Percentiles rank a stretch among this genome's conserved stretches.
These are phyloP conservation scores for Rhododendron ovatum DNA, from an alignment of 148 eudicot genomes.

Conservation along the genomic window DNA sequence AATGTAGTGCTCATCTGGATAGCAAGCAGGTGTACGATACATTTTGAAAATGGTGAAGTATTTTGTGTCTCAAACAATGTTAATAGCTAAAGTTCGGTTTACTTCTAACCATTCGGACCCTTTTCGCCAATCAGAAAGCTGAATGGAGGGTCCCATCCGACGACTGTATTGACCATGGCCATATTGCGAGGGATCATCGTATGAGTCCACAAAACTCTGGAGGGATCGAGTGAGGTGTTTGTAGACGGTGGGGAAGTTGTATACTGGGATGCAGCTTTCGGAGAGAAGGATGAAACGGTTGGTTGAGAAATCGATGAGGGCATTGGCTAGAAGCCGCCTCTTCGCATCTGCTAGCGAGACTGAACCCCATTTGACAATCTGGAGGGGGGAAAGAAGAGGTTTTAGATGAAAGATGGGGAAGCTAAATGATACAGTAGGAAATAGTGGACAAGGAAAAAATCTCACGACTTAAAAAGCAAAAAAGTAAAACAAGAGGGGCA, in stretches of 20 bases:
- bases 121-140: slow-evolving; percentile 69
- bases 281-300: slow-evolving; percentile 77
- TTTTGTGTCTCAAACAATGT: slow-evolving; percentile 57
- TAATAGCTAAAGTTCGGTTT: slow-evolving; percentile 45
- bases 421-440: neutral
- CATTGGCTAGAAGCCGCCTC: slow-evolving; percentile 74
- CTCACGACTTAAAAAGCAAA: neutral
- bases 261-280: slow-evolving; percentile 80
- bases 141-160: slow-evolving; percentile 54
- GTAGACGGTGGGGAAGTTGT: slow-evolving; percentile 67
- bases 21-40: slow-evolving; percentile 70
- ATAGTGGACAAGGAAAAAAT: neutral
- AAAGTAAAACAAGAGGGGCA: neutral
- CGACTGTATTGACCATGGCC: slow-evolving; percentile 83
- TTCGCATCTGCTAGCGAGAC: slow-evolving; percentile 68
- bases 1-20: slow-evolving; percentile 80
- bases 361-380: slow-evolving; percentile 77
- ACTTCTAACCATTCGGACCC: slow-evolving; percentile 88
- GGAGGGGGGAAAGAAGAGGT: slow-evolving; percentile 13
- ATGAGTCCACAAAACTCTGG: slow-evolving; percentile 67
- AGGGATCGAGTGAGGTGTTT: slow-evolving; percentile 53
- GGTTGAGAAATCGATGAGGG: slow-evolving; percentile 78
- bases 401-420: neutral
- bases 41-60: slow-evolving; percentile 56
- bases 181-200: slow-evolving; percentile 63